Conservation (phyloP, 495 filamentous ascomycete genomes). For the Amorphotheca resinae region DNA sequence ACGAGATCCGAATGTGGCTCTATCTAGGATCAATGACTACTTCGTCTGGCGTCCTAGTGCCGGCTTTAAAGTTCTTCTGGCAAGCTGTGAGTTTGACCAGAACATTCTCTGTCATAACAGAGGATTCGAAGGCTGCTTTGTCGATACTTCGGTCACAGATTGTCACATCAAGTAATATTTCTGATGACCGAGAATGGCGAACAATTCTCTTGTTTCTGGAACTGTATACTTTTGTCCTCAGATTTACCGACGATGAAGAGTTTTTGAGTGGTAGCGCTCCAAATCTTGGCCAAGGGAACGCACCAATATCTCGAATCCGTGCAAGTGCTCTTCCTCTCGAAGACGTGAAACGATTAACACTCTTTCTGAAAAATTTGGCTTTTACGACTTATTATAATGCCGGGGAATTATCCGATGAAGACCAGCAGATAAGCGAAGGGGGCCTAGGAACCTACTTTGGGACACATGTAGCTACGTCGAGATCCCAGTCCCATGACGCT, state of each 20-base stretch:
- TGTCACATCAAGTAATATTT: slow-evolving; percentile 8
- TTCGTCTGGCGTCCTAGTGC: slow-evolving; percentile 32
- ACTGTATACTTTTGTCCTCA: slow-evolving; percentile 81
- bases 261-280: slow-evolving; percentile 40
- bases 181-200: slow-evolving; percentile 66
- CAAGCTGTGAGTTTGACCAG: slow-evolving; percentile 52
- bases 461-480: slow-evolving; percentile 5
- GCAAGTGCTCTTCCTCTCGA: slow-evolving; percentile 57
- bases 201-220: slow-evolving; percentile 86
- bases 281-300: slow-evolving; percentile 19
- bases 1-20: slow-evolving; percentile 94
- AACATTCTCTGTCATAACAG: slow-evolving; percentile 51
- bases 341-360: slow-evolving; percentile 60
- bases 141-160: slow-evolving; percentile 37
- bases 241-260: slow-evolving; percentile 88
- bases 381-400: slow-evolving; percentile 84
- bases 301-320: slow-evolving; percentile 31
- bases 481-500: slow-evolving; percentile 8
- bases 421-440: slow-evolving; percentile 31
- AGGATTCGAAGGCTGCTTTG: slow-evolving; percentile 45
- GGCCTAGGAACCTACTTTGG: slow-evolving; percentile 47
- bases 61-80: slow-evolving; percentile 87
- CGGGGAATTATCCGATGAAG: slow-evolving; percentile 47
- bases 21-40: slow-evolving; percentile 63
- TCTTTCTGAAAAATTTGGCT: slow-evolving; percentile 85